Conservation (phyloP, 2,329 filamentous ascomycete genomes). For the Hypoxylon sp. region DNA sequence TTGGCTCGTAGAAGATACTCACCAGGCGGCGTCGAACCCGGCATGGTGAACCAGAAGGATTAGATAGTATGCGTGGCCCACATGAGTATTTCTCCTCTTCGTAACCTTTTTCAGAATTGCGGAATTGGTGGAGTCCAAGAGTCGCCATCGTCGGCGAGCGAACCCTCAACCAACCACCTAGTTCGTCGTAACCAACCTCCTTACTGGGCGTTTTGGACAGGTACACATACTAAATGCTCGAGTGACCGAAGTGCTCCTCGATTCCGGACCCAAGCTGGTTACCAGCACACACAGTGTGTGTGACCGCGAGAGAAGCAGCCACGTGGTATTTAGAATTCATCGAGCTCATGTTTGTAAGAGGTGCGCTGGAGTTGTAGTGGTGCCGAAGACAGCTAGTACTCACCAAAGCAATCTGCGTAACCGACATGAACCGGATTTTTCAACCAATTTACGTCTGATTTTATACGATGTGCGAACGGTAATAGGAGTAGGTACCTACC, state of each 20-base stretch:
- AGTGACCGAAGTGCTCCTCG: slow-evolving; percentile 42
- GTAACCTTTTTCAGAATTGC: background rate
- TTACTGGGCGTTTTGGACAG: slow-evolving; percentile 30
- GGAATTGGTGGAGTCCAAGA: background rate
- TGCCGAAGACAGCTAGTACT: slow-evolving; percentile 41
- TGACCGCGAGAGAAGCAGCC: slow-evolving; percentile 23
- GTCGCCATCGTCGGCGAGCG: slow-evolving; percentile 35
- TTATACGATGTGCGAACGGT: too few species aligned
- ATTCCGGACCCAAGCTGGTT: slow-evolving; percentile 41
- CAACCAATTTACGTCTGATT: too few species aligned
- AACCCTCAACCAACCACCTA: slow-evolving; percentile 39
- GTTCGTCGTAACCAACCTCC: slow-evolving; percentile 37
- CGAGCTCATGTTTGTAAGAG: slow-evolving; percentile 41
- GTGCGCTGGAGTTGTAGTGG: slow-evolving; percentile 38
- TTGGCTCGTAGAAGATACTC: slow-evolving; percentile 45
- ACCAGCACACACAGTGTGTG: slow-evolving; percentile 29
- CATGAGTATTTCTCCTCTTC: slow-evolving; percentile 13
- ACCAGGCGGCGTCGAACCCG: slow-evolving; percentile 35
- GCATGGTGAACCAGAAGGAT: slow-evolving; percentile 39
- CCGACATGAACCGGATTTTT: too few species aligned
- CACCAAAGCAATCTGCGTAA: too few species aligned
- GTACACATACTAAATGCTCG: slow-evolving; percentile 43
- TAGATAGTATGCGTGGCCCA: slow-evolving; percentile 43
- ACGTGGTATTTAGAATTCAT: slow-evolving; percentile 44
- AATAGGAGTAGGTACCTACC: too few species aligned